A percentile compares a stretch with the other conserved stretches of the same genome.
phyloP scores from a whole-genome alignment of 108 stramenopile species.

The Cyclotella kingstonii region DNA sequence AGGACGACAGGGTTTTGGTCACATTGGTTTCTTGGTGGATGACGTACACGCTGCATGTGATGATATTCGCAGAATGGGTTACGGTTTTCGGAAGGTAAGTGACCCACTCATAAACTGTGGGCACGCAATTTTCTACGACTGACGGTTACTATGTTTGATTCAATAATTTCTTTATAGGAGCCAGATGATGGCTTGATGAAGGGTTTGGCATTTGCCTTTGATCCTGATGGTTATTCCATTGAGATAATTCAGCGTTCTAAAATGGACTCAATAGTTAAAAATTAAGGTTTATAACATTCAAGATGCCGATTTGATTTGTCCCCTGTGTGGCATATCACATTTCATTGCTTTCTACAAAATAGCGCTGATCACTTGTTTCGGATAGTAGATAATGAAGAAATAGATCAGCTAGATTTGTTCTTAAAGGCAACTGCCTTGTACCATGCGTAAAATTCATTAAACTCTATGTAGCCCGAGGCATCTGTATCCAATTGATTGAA shows the following conservation, averaged over 20 bases:
- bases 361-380: too few species aligned
- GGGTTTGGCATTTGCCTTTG: constrained; percentile 84
- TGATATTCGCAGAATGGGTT: constrained; percentile 70
- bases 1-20: constrained; percentile 94
- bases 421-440: constrained; percentile 33
- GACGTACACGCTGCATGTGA: constrained; percentile 94
- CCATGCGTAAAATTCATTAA: constrained; percentile 56
- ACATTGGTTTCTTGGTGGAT: constrained; percentile 95
- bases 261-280: too few species aligned
- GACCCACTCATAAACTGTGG: background rate
- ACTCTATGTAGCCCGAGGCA: constrained; percentile 40
- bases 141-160: background rate
- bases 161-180: constrained; percentile 36
- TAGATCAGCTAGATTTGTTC: background rate
- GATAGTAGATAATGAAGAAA: background rate
- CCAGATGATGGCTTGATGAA: constrained; percentile 87
- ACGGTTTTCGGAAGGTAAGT: constrained; percentile 74
- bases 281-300: too few species aligned
- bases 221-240: constrained; percentile 85
- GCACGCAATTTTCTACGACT: background rate
- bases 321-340: too few species aligned
- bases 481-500: constrained; percentile 44
- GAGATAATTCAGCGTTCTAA: constrained; percentile 84
- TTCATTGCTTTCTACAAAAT: too few species aligned
- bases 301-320: too few species aligned